Percentiles rank a stretch among this genome's conserved stretches.
These are phyloP conservation scores for Gaeumannomyces sp. DNA, from an alignment of 2,329 filamentous ascomycete species.

Conservation along the genomic window DNA sequence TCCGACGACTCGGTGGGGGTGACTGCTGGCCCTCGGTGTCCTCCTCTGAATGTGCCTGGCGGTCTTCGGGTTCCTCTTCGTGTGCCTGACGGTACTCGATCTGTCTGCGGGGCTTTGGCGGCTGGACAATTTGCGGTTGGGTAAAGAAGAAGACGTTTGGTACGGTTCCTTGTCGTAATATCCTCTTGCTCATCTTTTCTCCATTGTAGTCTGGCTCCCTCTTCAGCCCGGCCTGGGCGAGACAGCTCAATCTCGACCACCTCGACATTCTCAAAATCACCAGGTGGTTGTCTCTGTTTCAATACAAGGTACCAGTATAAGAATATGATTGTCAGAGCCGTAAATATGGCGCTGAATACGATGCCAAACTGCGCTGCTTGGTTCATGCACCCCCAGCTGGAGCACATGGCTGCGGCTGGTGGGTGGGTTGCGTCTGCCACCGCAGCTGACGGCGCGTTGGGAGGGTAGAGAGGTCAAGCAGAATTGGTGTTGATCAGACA, in stretches of 20 bases:
- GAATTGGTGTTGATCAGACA: neutral
- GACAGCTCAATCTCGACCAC: constrained; percentile 1
- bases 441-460: neutral
- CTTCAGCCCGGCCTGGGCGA: neutral
- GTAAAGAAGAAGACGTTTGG: neutral
- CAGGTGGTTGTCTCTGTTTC: constrained; percentile 3
- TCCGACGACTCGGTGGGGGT: neutral
- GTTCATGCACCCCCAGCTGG: constrained; percentile 34
- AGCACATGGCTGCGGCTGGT: constrained; percentile 17
- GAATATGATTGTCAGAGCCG: constrained; percentile 22
- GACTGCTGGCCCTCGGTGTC: neutral
- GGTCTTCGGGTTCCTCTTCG: neutral
- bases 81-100: neutral
- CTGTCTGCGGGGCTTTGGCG: neutral
- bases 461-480: neutral
- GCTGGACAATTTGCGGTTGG: neutral
- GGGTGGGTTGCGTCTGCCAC: neutral
- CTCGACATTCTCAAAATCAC: neutral
- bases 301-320: constrained; percentile 25
- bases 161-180: neutral
- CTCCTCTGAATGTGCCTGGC: neutral
- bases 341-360: constrained; percentile 29
- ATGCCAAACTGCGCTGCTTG: constrained; percentile 31
- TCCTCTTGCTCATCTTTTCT: neutral
- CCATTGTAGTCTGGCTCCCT: neutral